A percentile compares a stretch with the other conserved stretches of the same genome.
Evolutionary conservation across 2,329 filamentous ascomycete genomes (phyloP).

Genomic region (Trichophyton equinum): DNA sequence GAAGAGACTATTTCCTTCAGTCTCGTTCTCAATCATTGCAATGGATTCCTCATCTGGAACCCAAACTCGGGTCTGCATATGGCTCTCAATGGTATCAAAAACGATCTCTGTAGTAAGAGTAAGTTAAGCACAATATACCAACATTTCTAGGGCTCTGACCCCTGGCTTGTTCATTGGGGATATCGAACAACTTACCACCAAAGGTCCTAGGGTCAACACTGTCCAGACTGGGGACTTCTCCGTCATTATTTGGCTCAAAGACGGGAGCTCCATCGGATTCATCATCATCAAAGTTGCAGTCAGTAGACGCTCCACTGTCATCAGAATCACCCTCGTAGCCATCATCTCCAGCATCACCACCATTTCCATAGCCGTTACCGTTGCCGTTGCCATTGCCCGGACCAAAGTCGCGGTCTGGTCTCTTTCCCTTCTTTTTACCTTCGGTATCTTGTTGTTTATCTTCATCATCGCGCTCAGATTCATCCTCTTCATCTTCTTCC

Average conservation of each 20-base stretch:
- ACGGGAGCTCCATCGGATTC: conserved; percentile 10
- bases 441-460: not conserved
- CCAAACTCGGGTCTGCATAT: not conserved
- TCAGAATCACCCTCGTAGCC: not conserved
- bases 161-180: not conserved
- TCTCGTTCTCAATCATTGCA: not conserved
- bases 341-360: not conserved
- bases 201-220: not conserved
- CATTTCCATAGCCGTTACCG: not conserved
- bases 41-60: not conserved
- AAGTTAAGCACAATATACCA: not conserved
- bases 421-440: not conserved
- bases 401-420: not conserved
- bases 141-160: not conserved
- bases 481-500: not conserved
- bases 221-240: not conserved
- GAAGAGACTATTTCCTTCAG: not conserved
- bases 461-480: not conserved
- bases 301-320: not conserved
- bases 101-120: not conserved
- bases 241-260: not conserved
- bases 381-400: not conserved
- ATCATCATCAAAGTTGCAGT: conserved; percentile 9
- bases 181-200: not conserved
- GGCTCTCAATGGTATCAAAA: not conserved